Conservation (phyloP, 2,329 filamentous ascomycete genomes). For the Botrytis fabae region DNA sequence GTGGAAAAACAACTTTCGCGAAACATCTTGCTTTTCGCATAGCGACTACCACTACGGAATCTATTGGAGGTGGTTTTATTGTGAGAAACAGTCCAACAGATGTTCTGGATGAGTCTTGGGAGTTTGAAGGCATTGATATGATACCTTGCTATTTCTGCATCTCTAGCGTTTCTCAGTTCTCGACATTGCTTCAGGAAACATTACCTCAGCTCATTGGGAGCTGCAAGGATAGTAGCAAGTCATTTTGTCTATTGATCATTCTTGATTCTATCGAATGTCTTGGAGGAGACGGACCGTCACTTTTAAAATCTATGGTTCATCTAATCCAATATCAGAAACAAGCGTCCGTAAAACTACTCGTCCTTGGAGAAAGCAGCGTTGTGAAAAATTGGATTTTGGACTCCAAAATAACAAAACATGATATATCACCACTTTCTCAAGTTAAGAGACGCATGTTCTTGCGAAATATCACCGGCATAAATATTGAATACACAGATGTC, state of each 20-base stretch:
- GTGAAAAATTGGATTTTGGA: not conserved
- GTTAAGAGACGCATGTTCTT: no score
- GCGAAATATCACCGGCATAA: no score
- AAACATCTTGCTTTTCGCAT: not conserved
- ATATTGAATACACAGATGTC: no score
- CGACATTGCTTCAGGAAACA: not conserved
- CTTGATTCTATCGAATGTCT: not conserved
- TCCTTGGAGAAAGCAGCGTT: not conserved
- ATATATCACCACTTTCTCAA: not conserved
- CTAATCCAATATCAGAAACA: not conserved
- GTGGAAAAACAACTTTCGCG: not conserved
- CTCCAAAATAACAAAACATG: not conserved
- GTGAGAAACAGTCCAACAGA: not conserved
- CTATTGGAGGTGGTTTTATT: not conserved
- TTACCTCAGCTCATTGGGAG: not conserved
- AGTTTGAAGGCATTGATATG: rapidly evolving
- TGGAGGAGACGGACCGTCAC: not conserved
- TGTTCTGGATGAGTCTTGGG: not conserved
- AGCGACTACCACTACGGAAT: not conserved
- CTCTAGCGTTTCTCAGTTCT: not conserved
- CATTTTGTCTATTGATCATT: not conserved
- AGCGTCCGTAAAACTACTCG: not conserved
- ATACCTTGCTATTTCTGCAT: not conserved
- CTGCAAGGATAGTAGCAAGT: not conserved
- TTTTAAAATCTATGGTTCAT: not conserved